Base-by-base conservation (phyloP, 352 stramenopile species). In the Globisporangium heterothallicum region DNA sequence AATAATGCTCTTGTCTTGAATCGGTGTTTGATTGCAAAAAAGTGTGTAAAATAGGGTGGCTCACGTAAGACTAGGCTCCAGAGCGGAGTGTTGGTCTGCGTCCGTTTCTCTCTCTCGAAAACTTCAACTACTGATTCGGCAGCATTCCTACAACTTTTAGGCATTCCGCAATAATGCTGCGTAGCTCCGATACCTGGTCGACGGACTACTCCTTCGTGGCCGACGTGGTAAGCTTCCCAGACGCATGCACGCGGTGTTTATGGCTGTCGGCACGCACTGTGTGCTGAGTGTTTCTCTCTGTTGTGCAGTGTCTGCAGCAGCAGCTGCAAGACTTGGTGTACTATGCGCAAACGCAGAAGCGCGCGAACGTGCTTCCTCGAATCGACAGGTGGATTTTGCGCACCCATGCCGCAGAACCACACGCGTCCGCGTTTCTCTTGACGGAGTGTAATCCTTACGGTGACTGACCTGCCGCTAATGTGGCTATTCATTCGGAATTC, bases 311-410 rank as follows among this genome's bases (percentile, higher is more conserved):
- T 6, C 58, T 70, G 19, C 74, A 86, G 49, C 72, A 86, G 58
- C 74, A 90, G 48, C 50, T 90, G 18, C 72, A 84, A 26, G 79
- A 88, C 53, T 55, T 90, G 45, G 34, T 84, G 36, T 50, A 77
- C 49, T 70, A 70, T 44, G 63, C 70, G 22, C 58, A 83, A 49
- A 62, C 66, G 27, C 72, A 84, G 46, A 71, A 68, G 29, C 68
- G 84, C 30, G 52, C 57, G 38, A 61, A 66, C 49, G 46, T 58
- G 42, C 44, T 90, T 5, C 76, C 76, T 3, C 79, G 77, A 34
- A 66, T 90, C 30, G 74, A 86, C 53, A 84, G 65, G 79, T 86
- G 55, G 24, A 61, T 60, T 19, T 16, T 1, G 40, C 9, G 2
- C 45, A 14, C 12, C 1, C 42, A 34, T n/a, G n/a, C n/a, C n/a